Evolutionary conservation across 192 early-diverging fungal genomes (phyloP), one percentile per base, ranked within the genome.

Genomic region (Coemansia sp.): DNA sequence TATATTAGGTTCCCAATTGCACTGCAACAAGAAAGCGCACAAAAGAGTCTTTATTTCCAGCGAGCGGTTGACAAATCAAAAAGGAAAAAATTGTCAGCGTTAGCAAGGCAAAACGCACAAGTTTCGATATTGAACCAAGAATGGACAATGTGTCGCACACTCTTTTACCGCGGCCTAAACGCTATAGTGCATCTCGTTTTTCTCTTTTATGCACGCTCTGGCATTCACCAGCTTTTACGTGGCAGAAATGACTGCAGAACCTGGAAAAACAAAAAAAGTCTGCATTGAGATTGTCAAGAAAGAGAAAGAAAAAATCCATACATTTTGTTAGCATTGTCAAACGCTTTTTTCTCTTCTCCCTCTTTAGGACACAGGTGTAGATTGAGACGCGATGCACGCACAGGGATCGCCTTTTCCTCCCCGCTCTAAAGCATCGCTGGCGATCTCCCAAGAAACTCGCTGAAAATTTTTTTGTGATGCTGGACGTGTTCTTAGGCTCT

Each of bases 271-370:
- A 48, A 48, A 48, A 48, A 48, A 48, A 48, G 45, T 15, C 8
- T 59, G 57, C 57, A 59, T 59, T 11, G 33, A 12, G 57, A 59
- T 59, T 36, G 15, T 36, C 57, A 36, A 59, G 55, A 5, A 56
- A 56, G 32, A 59, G n/a, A 8, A 48, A 15, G 17, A 48, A 48
- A 48, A 48, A 48, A 48, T 15, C 8, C 45, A 48, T 48, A 3
- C 8, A 48, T 48, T 48, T 48, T 5, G 9, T 5, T 12, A 54
- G 17, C 14, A 51, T 51, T 36, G 34, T 37, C 34, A 59, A 22
- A 18, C 57, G 2, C 18, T 36, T 34, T 56, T 36, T 34, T 4
- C 20, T 37, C 33, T 18, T 59, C 28, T 54, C n/a, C 7, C 52
- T 14, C 22, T 59, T 59, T n/a, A 36, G 6, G 12, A 33, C 57